Conservation (phyloP, 2,329 filamentous ascomycete species). For the Talaromyces sp. region DNA sequence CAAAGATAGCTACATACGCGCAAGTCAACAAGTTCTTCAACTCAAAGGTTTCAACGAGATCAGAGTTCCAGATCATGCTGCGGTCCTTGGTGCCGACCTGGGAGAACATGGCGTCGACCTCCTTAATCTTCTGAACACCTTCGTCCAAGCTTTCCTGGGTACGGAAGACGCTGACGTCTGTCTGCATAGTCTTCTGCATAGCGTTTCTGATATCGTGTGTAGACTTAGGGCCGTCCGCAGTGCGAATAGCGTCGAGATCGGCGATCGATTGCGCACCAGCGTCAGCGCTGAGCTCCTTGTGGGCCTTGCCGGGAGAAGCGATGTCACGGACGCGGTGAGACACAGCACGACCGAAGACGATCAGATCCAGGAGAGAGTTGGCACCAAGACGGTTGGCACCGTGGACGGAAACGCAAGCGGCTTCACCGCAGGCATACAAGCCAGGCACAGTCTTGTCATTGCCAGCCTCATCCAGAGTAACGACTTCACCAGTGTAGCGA, state of each 20-base stretch:
- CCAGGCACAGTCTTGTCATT: conserved; percentile 91
- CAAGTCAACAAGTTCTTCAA: conserved; percentile 93
- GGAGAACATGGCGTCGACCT: conserved; percentile 73
- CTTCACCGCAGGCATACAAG: conserved; percentile 94
- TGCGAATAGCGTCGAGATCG: conserved; percentile 80
- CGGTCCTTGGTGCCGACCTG: conserved; percentile 94
- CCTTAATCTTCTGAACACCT: conserved; percentile 80
- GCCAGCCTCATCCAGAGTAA: conserved; percentile 79
- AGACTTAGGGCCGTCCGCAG: conserved; percentile 74
- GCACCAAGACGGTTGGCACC: conserved; percentile 96
- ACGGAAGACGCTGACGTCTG: conserved; percentile 93
- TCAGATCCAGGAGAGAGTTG: conserved; percentile 95
- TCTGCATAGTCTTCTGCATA: conserved; percentile 99
- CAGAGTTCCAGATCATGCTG: conserved; percentile 99
- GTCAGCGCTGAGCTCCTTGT: conserved; percentile 75
- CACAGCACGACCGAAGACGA: conserved; percentile 96
- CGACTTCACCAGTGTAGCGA: conserved; percentile 92
- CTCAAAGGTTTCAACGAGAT: conserved; percentile 93
- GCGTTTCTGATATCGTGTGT: conserved; percentile 82
- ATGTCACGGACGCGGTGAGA: conserved; percentile 96
- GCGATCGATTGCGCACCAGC: conserved; percentile 83
- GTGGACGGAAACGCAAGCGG: conserved; percentile 95
- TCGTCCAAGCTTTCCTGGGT: conserved; percentile 90
- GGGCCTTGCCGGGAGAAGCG: conserved; percentile 75
- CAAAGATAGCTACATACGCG: conserved; percentile 61